Base-by-base conservation (phyloP, 768 basidiomycete genomes). In the Macrocybe gigantea region DNA sequence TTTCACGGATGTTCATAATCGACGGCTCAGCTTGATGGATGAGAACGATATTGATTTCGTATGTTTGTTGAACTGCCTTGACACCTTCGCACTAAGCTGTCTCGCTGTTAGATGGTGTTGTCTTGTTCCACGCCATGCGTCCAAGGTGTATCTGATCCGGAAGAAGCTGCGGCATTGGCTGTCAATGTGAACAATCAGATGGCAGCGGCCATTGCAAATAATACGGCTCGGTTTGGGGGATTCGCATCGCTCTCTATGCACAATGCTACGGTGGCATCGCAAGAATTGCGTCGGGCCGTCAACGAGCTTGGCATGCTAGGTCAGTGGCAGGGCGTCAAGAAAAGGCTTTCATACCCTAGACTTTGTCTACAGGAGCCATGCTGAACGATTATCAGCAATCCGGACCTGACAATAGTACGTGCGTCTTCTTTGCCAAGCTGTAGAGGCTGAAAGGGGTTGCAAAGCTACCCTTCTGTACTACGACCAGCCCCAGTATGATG, bases 361-460 rank as follows among this genome's bases (percentile, higher is more conserved):
- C 14, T 31, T 1, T 35, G 22, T 9, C 8, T 13, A 5, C 41
- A 68, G 66, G 71, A 6, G 71, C 65, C 8, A 48, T 74, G 48
- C 29, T 73, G 12, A 74, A 74, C 42, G 71, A 74, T 48, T 74
- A 67, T 54, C 72, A 74, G 41, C 67, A 73, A 49, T 67, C 70
- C 2, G 71, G 71, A 7, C 44, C 66, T 3, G 64, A 73, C 45
- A 66, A 68, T 14, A 52, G 70, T 70, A 15, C 52, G 60, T 53
- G 34, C 12, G 10, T 35, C 31, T 34, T 7, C 1, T 12, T 14
- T 12, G 3, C 5, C 32, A 10, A 13, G 9, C 30, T 7, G 2
- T 6, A 13, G 2, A 45, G 54, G 45, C 11, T 34, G 11, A n/a
- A 29, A 33, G 38, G 22, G 6, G 33, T 14, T 2, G 15, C 11